phyloP scores from a whole-genome alignment of 192 early-diverging fungal species.

The Rhizophagus clarus region DNA sequence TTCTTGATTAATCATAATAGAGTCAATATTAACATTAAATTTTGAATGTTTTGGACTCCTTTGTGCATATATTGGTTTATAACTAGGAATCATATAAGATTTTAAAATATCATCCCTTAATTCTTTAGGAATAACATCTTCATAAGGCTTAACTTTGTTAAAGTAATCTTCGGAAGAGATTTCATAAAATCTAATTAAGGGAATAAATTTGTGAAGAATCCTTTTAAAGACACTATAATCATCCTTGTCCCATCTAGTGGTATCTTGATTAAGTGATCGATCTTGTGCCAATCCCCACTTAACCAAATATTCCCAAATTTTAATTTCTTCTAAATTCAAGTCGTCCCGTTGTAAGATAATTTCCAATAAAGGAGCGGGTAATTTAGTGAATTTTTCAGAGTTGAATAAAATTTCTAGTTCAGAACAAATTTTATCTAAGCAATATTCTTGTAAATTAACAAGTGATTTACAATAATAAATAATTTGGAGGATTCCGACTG shows the following conservation, averaged over 20 bases:
- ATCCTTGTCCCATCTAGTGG: no score
- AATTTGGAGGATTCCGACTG: no score
- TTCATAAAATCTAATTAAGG: constrained; percentile 11
- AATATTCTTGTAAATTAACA: no score
- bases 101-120: not conserved
- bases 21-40: not conserved
- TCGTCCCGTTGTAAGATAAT: constrained; percentile 10
- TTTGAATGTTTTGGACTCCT: not conserved
- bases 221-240: not conserved
- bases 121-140: not conserved
- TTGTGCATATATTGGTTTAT: not conserved
- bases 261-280: not conserved
- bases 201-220: constrained; percentile 3
- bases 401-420: no score
- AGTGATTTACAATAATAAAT: no score
- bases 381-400: no score
- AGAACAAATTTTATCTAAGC: no score
- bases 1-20: not conserved
- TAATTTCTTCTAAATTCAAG: constrained; percentile 19
- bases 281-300: constrained; percentile 16
- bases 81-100: constrained; percentile 1
- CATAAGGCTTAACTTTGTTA: not conserved
- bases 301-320: constrained; percentile 17
- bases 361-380: no score
- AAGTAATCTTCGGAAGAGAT: constrained; percentile 2